Conservation (phyloP, 495 filamentous ascomycete species). For the Paragyromitra xinjiangensis region DNA sequence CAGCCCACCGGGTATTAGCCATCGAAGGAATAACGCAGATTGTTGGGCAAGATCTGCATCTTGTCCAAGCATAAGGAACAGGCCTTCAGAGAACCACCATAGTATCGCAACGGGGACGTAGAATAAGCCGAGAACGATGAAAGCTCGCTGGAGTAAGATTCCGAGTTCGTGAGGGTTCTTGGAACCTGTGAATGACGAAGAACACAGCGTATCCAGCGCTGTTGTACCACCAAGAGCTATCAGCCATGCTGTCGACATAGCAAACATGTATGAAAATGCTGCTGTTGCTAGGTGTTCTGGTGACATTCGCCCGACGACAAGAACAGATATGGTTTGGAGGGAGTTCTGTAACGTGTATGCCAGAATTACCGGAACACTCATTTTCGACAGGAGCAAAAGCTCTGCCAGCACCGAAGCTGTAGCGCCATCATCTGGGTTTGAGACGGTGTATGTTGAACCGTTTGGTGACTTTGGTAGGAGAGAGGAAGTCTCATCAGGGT, state of each 20-base stretch:
- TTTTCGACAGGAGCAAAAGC: conserved; percentile 72
- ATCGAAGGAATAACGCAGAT: conserved; percentile 77
- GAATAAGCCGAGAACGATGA: conserved; percentile 76
- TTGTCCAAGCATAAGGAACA: conserved; percentile 82
- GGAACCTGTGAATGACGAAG: conserved; percentile 85
- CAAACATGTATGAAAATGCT: conserved; percentile 94
- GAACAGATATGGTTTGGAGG: conserved; percentile 82
- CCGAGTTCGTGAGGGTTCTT: conserved; percentile 79
- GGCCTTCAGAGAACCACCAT: conserved; percentile 78
- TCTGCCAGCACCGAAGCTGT: conserved; percentile 65
- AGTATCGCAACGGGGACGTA: conserved; percentile 79
- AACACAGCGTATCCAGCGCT: conserved; percentile 86
- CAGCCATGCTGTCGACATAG: conserved; percentile 89
- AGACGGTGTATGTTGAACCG: conserved; percentile 32
- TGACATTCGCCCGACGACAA: conserved; percentile 82
- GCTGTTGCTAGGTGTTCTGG: conserved; percentile 83
- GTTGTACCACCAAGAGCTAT: conserved; percentile 93
- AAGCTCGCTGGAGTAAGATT: conserved; percentile 79
- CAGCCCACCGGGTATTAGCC: conserved; percentile 82
- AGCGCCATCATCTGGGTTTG: conserved; percentile 16
- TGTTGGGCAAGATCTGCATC: conserved; percentile 78
- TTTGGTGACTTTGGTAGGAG: conserved; percentile 49
- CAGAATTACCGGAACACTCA: conserved; percentile 81
- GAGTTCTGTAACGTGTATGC: conserved; percentile 91
- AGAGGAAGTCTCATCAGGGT: conserved; percentile 49